These are phyloP conservation scores for Exidia glandulosa DNA, from an alignment of 768 basidiomycete genomes.

Conservation along the genomic window DNA sequence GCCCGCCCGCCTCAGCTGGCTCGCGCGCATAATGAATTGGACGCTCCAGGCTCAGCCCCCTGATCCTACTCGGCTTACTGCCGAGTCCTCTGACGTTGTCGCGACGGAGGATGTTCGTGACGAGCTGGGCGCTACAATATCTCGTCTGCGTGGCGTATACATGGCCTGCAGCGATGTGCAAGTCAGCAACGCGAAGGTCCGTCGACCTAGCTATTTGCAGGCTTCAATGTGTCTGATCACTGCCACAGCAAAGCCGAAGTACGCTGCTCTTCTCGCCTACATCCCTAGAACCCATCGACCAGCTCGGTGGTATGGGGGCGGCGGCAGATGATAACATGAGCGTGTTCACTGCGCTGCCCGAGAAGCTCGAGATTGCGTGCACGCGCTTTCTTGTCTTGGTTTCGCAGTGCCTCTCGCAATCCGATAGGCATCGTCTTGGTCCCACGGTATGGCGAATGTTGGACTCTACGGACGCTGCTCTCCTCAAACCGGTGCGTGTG, in stretches of 20 bases:
- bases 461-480: conserved; percentile 23
- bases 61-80: neutral
- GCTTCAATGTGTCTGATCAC: neutral
- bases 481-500: conserved; percentile 39
- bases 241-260: neutral
- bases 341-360: conserved; percentile 29
- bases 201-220: neutral
- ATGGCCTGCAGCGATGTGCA: conserved; percentile 1
- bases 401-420: conserved; percentile 38
- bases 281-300: neutral
- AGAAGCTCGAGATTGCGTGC: conserved; percentile 34
- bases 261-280: neutral
- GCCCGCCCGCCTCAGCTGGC: conserved; percentile 32
- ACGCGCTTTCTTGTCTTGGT: conserved; percentile 54
- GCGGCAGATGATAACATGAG: conserved; percentile 17
- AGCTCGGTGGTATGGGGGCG: neutral
- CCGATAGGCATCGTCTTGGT: conserved; percentile 41
- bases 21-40: conserved; percentile 21
- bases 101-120: conserved; percentile 2
- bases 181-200: neutral
- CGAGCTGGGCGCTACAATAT: conserved; percentile 1
- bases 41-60: conserved; percentile 12
- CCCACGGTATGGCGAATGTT: conserved; percentile 50
- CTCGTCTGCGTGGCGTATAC: neutral
- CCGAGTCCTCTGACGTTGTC: neutral